phyloP scores from a whole-genome alignment of 2,329 filamentous ascomycete species.

The Aureobasidium sp. region DNA sequence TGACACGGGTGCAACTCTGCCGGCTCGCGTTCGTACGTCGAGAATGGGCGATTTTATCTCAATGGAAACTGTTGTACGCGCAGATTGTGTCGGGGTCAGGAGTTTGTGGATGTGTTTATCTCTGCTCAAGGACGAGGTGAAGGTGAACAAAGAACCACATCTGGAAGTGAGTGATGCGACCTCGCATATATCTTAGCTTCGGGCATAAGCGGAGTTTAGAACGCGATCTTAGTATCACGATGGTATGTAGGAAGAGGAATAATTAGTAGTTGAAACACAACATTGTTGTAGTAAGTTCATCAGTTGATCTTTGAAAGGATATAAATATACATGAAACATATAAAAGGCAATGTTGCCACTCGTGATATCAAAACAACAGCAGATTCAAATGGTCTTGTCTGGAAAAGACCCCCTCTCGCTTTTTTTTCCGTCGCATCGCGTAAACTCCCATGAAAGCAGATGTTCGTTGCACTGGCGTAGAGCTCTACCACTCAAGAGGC shows the following conservation, averaged over 20 bases:
- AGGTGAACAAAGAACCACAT: neutral
- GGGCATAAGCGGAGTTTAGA: neutral
- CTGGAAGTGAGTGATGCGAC: neutral
- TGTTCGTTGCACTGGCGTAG: neutral
- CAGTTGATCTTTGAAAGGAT: neutral
- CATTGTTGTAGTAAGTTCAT: neutral
- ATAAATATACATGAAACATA: slow-evolving; percentile 1
- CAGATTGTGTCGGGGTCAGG: no score
- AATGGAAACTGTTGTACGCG: no score
- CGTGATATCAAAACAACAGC: neutral
- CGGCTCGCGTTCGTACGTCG: neutral
- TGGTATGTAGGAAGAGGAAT: neutral
- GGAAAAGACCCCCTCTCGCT: neutral
- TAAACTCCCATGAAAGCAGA: slow-evolving; percentile 1
- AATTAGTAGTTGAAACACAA: neutral
- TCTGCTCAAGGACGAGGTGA: neutral
- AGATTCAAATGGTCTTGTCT: neutral
- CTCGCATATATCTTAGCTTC: neutral
- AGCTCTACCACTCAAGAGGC: slow-evolving; percentile 72
- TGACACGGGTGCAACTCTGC: neutral
- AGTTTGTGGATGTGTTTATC: neutral
- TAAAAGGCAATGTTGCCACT: neutral
- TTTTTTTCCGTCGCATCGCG: neutral
- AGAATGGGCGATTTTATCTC: neutral
- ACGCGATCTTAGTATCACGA: neutral